Evolutionary conservation across 441 rosid genomes (phyloP).

Genomic region (Melastoma candidum): DNA sequence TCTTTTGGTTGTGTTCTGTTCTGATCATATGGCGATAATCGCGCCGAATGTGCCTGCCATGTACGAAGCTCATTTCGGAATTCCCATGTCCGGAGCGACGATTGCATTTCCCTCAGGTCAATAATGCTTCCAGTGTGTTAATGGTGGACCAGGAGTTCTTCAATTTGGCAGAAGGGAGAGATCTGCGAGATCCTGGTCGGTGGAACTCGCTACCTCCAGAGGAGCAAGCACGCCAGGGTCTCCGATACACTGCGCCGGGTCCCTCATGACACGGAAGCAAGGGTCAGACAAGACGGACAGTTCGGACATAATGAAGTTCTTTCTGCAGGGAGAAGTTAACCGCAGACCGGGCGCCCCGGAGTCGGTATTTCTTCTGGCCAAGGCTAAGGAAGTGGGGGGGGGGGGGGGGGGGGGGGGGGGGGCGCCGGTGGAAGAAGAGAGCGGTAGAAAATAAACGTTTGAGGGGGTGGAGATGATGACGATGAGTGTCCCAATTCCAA

Average conservation of each 20-base stretch:
- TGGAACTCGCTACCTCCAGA: conserved; percentile 73
- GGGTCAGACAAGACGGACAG: conserved; percentile 34
- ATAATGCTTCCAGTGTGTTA: conserved; percentile 44
- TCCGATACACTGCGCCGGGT: conserved; percentile 60
- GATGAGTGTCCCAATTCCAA: no score
- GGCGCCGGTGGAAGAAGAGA: conserved; percentile 45
- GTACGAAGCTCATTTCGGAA: conserved; percentile 85
- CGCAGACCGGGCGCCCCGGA: conserved; percentile 66
- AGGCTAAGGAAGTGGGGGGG: conserved; percentile 67
- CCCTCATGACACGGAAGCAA: conserved; percentile 53
- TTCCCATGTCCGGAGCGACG: conserved; percentile 84
- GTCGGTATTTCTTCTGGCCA: conserved; percentile 64
- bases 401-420: no score
- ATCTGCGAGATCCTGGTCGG: conserved; percentile 11
- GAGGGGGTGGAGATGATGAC: no score
- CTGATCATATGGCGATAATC: conserved; percentile 54
- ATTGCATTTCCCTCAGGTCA: conserved; percentile 76
- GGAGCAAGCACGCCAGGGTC: conserved; percentile 83
- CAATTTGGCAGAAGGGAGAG: conserved; percentile 36
- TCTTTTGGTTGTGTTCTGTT: neutral
- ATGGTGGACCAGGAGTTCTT: conserved; percentile 85
- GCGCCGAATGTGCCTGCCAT: conserved; percentile 86
- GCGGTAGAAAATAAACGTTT: conserved; percentile 20
- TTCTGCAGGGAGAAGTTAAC: conserved; percentile 62
- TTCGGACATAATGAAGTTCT: conserved; percentile 35